Conservation (phyloP, 352 stramenopile species). For the Phytophthora megakarya region DNA sequence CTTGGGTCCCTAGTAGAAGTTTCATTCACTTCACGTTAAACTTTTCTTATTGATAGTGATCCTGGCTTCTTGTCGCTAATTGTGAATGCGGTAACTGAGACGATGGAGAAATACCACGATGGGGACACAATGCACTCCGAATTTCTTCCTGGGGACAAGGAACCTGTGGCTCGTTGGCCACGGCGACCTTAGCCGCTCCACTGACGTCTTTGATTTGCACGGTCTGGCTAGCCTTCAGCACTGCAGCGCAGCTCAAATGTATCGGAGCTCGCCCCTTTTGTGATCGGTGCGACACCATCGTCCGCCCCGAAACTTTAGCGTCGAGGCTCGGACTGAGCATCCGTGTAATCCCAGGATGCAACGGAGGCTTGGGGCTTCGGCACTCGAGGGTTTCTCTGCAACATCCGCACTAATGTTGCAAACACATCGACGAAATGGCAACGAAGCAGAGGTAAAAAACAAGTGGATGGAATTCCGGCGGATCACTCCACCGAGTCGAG, state of each 20-base stretch:
- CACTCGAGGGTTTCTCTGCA: not conserved
- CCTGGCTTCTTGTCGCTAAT: conserved; percentile 12
- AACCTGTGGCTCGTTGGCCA: conserved; percentile 9
- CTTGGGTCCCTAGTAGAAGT: too few species aligned
- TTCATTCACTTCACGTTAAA: too few species aligned
- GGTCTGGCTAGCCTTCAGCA: conserved; percentile 22
- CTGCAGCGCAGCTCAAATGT: not conserved
- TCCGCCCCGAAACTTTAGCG: conserved; percentile 18
- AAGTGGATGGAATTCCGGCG: not conserved
- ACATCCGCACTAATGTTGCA: not conserved
- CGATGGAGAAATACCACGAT: conserved; percentile 21
- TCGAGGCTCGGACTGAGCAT: too few species aligned
- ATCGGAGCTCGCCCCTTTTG: conserved; percentile 25
- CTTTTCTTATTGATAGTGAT: too few species aligned
- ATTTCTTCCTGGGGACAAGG: not conserved
- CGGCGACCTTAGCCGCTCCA: not conserved
- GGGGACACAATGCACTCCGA: not conserved
- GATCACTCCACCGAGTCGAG: conserved; percentile 11
- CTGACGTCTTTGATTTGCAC: conserved; percentile 35
- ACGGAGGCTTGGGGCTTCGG: not conserved
- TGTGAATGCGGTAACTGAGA: not conserved
- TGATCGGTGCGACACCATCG: conserved; percentile 19
- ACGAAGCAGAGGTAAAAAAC: not conserved
- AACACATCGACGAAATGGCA: not conserved
- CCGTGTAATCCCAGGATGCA: not conserved